These are phyloP conservation scores for Colletotrichum sp. DNA, from an alignment of 2,329 filamentous ascomycete genomes.

Conservation along the genomic window DNA sequence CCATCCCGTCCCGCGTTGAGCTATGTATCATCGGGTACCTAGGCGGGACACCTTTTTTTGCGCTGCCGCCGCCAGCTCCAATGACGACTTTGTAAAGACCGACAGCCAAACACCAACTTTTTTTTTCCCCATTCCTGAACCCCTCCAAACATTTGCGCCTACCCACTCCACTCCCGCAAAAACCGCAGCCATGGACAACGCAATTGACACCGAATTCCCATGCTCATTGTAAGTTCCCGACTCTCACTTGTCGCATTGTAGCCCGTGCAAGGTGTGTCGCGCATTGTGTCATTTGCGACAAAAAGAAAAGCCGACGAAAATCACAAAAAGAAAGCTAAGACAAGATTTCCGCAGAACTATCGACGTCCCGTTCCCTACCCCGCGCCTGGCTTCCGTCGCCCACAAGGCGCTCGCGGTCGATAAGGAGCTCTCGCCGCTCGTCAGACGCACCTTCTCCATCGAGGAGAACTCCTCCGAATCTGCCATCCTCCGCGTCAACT, in stretches of 20 bases:
- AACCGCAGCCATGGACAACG: slow-evolving; percentile 38
- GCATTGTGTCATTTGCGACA: neutral
- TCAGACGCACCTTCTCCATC: slow-evolving; percentile 73
- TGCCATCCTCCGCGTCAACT: slow-evolving; percentile 72
- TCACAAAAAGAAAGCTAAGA: slow-evolving; percentile 17
- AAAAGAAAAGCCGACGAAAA: neutral
- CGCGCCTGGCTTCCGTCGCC: slow-evolving; percentile 78
- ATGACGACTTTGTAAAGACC: neutral
- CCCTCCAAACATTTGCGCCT: neutral
- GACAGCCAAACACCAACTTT: neutral
- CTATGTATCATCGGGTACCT: neutral
- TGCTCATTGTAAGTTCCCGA: slow-evolving; percentile 65
- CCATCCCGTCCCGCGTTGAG: neutral
- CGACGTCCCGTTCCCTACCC: slow-evolving; percentile 80
- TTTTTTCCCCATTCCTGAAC: neutral
- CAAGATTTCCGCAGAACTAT: slow-evolving; percentile 49
- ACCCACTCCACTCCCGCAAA: neutral
- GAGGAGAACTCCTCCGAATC: slow-evolving; percentile 27
- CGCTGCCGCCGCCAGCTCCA: neutral
- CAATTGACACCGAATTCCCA: slow-evolving; percentile 57
- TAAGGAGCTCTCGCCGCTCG: slow-evolving; percentile 84
- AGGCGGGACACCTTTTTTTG: neutral
- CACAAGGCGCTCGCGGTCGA: slow-evolving; percentile 82
- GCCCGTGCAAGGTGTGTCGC: neutral
- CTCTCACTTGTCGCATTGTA: neutral